phyloP scores from a whole-genome alignment of 2,329 filamentous ascomycete species.

The Hypoxylon sp. region DNA sequence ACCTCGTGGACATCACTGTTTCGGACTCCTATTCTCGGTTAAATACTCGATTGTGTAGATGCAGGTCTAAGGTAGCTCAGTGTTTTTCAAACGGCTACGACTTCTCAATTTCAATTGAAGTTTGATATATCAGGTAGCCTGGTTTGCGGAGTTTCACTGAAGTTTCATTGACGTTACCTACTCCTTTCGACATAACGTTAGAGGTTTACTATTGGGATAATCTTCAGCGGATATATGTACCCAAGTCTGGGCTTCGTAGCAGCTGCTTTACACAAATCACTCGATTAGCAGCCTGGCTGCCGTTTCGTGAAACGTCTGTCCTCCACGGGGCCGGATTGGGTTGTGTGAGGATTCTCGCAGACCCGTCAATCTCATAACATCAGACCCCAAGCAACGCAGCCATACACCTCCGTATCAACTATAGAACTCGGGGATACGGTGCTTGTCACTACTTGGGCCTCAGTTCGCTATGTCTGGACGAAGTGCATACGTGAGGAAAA shows the following conservation, averaged over 20 bases:
- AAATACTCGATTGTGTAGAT: constrained; percentile 28
- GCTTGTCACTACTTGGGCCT: neutral
- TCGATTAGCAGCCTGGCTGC: neutral
- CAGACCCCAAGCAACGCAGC: neutral
- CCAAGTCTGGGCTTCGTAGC: constrained; percentile 2
- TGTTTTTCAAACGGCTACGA: constrained; percentile 14
- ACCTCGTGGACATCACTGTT: constrained; percentile 38
- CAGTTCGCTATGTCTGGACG: constrained; percentile 67
- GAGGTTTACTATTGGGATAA: neutral
- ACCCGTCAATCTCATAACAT: neutral
- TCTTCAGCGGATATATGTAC: constrained; percentile 17
- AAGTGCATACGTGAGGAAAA: constrained; percentile 72
- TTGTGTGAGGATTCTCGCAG: neutral
- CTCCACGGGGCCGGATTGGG: constrained; percentile 9
- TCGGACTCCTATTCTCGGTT: constrained; percentile 32
- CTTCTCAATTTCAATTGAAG: constrained; percentile 6
- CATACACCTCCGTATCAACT: neutral
- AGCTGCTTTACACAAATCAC: constrained; percentile 6
- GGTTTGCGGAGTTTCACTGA: constrained; percentile 24
- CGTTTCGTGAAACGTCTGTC: constrained; percentile 14
- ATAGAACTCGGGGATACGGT: neutral
- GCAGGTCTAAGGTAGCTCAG: constrained; percentile 36
- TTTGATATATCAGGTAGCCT: constrained; percentile 32
- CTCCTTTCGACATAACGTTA: constrained; percentile 29
- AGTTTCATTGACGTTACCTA: constrained; percentile 30